Base-by-base conservation (phyloP, 2,329 filamentous ascomycete genomes). In the Fusarium annulatum region DNA sequence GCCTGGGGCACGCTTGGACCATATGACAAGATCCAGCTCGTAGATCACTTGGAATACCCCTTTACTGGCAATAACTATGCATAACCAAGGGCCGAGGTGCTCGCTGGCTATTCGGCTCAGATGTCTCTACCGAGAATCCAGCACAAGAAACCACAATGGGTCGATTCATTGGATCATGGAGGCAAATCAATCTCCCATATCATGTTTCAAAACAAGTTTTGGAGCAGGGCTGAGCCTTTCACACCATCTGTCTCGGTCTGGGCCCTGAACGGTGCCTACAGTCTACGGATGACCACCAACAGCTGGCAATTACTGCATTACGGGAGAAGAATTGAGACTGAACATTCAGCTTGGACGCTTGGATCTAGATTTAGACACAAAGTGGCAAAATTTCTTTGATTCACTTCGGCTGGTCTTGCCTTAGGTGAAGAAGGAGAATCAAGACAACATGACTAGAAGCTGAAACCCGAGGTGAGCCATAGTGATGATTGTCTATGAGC, bases 181-280 rank as follows among this genome's bases (percentile, higher is more conserved):
- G 45, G 34, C 45, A 46, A 30, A 28, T 33, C 14, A 23, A 19
- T 23, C 15, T 8, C 18, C 3, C 8, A 39, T 19, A 10, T 19
- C 34, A 16, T 46, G 7, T 7, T 38, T 26, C 21, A 9, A 46
- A 30, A 23, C 45, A 45, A 19, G 36, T 59, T 38, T 36, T 41
- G 46, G 11, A 28, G 28, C 39, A 51, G 10, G 33, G 21, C 18
- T 46, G 43, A 15, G 46, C 18, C 18, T 52, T 61, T 49, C 57
- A 65, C 67, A 58, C 60, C 71, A 65, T 58, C 38, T 42, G 3
- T 28, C 38, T 34, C 10, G 14, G 34, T 63, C 34, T 63, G 14
- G 41, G 36, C 62, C 39, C 38, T 53, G 38, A 42, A 26, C 16
- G 49, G 55, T 55, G 39, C 26, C 30, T 58, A 43, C 34, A 30